These are phyloP conservation scores for Penicillium silybi DNA, from an alignment of 495 filamentous ascomycete genomes.

Conservation along the genomic window DNA sequence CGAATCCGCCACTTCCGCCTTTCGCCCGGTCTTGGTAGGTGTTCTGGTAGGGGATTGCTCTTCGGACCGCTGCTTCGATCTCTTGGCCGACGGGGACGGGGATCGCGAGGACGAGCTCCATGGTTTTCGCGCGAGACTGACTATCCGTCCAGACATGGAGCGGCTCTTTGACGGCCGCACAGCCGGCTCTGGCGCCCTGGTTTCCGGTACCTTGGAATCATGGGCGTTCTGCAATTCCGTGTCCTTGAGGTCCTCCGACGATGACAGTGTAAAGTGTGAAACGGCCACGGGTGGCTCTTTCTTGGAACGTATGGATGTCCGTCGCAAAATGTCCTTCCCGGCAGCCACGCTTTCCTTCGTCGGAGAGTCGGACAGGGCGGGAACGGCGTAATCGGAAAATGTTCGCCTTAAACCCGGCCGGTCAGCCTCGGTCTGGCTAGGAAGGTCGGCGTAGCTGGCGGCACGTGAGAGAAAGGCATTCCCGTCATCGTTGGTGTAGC, in stretches of 20 bases:
- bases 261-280: constrained; percentile 35
- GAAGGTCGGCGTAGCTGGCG: constrained; percentile 44
- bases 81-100: constrained; percentile 52
- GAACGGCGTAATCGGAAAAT: constrained; percentile 41
- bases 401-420: constrained; percentile 38
- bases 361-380: constrained; percentile 31
- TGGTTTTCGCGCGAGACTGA: constrained; percentile 61
- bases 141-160: constrained; percentile 61
- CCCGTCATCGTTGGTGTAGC: constrained; percentile 24
- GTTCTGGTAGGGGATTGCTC: constrained; percentile 35
- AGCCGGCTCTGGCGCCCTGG: constrained; percentile 36
- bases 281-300: constrained; percentile 31
- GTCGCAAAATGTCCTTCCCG: constrained; percentile 44
- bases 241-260: constrained; percentile 35
- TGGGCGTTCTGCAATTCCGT: constrained; percentile 11
- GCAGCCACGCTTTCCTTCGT: constrained; percentile 44
- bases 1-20: constrained; percentile 24
- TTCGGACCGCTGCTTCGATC: constrained; percentile 27
- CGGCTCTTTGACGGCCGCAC: constrained; percentile 43
- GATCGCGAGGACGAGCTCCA: constrained; percentile 65
- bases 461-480: constrained; percentile 30
- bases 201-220: constrained; percentile 26
- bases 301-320: constrained; percentile 41
- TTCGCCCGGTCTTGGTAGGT: constrained; percentile 1
- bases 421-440: constrained; percentile 24